Evolutionary conservation across 192 early-diverging fungal genomes (phyloP), one percentile per base, ranked within the genome.

Genomic region (Chytriomyces hyalinus): DNA sequence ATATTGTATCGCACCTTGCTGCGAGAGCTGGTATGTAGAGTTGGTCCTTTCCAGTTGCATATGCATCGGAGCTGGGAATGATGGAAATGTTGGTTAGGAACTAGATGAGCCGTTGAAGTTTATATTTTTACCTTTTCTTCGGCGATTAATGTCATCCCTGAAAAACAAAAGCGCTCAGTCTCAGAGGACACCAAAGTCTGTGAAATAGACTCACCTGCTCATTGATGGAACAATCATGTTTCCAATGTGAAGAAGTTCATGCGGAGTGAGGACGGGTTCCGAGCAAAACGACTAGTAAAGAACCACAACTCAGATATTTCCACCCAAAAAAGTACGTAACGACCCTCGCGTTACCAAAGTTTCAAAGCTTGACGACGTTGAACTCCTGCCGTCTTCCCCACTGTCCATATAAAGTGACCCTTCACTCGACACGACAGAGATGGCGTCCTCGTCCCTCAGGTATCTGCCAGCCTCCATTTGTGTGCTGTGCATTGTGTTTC

Each of bases 181-280:
- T 57, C 53, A 36, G 36, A 36, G 36, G 36, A 36, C 36, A 36
- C 36, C 15, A 2, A 2, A 4, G 24, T 26, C 10, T 51, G 10
- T 10, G 22, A 57, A 50, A 3, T 4, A 28, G 3, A 8, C 1
- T 44, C 45, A 62, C 71, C 71, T 73, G 71, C 61, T 73, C 7
- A 73, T 47, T 9, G 71, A 73, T 11, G 74, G 74, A 8, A 67
- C 65, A 17, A 67, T 67, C 59, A 44, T 84, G 48, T 67, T 65
- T 68, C 87, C 87, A 79, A 88, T 86, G 26, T 66, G 22, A 20
- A 74, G 71, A 11, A 88, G 70, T 49, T 88, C 87, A 20, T 85
- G 80, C 17, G 80, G 83, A 5, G 87, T 88, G 49, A 88, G 64
- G 3, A 88, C 80, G 1, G 87, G 87, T 47, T 88, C 87, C 7